These are phyloP conservation scores for Cyclanthera cordifolia DNA, from an alignment of 306 rosid species.

Conservation along the genomic window DNA sequence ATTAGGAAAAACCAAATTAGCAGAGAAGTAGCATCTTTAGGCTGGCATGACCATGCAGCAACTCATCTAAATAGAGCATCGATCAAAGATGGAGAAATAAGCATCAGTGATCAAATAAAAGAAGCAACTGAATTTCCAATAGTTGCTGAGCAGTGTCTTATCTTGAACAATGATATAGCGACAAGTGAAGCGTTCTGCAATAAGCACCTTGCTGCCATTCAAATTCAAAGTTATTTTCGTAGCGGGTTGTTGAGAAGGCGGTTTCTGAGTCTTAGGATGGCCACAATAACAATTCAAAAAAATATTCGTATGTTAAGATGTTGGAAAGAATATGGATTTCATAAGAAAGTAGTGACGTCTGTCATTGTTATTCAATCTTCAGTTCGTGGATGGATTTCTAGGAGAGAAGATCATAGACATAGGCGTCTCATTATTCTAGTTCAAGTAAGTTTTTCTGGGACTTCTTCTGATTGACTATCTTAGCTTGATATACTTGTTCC, in stretches of 20 bases:
- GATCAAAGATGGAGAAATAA: slow-evolving; percentile 17
- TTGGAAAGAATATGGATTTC: slow-evolving; percentile 34
- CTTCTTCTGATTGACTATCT: slow-evolving; percentile 2
- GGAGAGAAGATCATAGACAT: slow-evolving; percentile 32
- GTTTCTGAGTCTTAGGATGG: slow-evolving; percentile 37
- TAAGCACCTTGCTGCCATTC: slow-evolving; percentile 37
- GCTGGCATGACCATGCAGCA: slow-evolving; percentile 21
- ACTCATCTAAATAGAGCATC: slow-evolving; percentile 23
- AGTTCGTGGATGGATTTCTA: slow-evolving; percentile 51
- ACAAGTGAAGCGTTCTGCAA: slow-evolving; percentile 19
- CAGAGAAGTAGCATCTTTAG: background rate
- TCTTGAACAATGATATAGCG: background rate
- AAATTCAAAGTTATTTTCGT: slow-evolving; percentile 51
- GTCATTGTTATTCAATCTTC: slow-evolving; percentile 55
- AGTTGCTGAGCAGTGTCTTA: slow-evolving; percentile 38
- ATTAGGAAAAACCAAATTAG: slow-evolving; percentile 25
- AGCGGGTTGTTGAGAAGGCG: slow-evolving; percentile 49
- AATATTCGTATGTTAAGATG: slow-evolving; percentile 54
- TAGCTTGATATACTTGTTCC: slow-evolving; percentile 11
- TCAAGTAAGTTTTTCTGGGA: slow-evolving; percentile 46
- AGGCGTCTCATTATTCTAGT: slow-evolving; percentile 41
- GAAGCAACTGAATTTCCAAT: slow-evolving; percentile 38
- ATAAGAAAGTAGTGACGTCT: slow-evolving; percentile 32
- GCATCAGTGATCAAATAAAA: slow-evolving; percentile 24
- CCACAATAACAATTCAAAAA: slow-evolving; percentile 48